Conservation (phyloP, 2,329 filamentous ascomycete species). For the Mycosphaerelloides madeirae region DNA sequence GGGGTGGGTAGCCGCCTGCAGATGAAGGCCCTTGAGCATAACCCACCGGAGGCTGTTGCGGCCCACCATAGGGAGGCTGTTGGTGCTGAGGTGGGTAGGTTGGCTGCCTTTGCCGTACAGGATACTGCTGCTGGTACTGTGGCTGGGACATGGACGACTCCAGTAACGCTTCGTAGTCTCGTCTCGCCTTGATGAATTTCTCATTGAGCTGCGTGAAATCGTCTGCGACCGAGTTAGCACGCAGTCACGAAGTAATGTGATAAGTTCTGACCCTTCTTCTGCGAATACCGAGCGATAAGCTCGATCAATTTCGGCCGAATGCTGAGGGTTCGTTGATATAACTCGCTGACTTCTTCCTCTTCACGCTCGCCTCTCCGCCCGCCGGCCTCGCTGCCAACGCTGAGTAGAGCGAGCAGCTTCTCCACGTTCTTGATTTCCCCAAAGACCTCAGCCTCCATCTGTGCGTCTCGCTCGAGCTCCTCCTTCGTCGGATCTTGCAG, state of each 20-base stretch:
- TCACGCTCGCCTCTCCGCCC: conserved; percentile 61
- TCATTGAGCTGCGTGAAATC: conserved; percentile 98
- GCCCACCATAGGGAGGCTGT: conserved; percentile 23
- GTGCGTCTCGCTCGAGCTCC: conserved; percentile 88
- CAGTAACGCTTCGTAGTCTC: conserved; percentile 92
- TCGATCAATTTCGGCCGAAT: conserved; percentile 97
- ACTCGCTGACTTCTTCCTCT: conserved; percentile 88
- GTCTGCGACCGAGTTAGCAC: conserved; percentile 51
- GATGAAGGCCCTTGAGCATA: conserved; percentile 32
- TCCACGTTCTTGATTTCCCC: conserved; percentile 73
- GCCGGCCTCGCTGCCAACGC: conserved; percentile 60
- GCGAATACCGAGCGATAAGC: conserved; percentile 96
- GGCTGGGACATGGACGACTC: conserved; percentile 96
- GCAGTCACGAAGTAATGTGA: neutral
- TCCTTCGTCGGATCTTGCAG: conserved; percentile 89
- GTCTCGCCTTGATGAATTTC: conserved; percentile 97
- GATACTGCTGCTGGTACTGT: conserved; percentile 48
- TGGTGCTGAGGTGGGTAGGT: conserved; percentile 25
- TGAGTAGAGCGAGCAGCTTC: conserved; percentile 80
- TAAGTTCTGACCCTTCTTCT: conserved; percentile 78
- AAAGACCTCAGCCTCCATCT: conserved; percentile 84
- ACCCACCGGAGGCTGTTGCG: conserved; percentile 42
- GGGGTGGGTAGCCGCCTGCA: conserved; percentile 25
- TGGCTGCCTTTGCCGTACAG: conserved; percentile 23
- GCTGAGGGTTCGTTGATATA: conserved; percentile 88